Evolutionary conservation across 2,329 filamentous ascomycete species (phyloP), one percentile per base, ranked within the genome.

Genomic region (Reticulascus tulasneorum): DNA sequence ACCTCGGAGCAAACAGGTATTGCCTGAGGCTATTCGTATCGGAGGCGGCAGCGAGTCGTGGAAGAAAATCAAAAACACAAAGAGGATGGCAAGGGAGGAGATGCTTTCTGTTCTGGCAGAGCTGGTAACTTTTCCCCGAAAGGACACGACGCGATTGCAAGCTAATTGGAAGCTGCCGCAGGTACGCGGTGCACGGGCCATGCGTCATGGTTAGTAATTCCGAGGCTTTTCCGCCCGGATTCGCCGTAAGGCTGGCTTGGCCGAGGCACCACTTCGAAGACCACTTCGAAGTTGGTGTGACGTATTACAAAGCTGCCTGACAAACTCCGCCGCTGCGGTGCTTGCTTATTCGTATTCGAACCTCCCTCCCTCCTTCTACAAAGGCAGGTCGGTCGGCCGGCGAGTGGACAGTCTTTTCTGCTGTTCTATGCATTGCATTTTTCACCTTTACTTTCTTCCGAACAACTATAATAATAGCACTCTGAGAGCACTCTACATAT

Each of bases 291-390:
- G 23, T 27, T 12, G 15, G 29, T n/a, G 37, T 56, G 56, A 56
- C 55, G 59, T 55, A 65, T 65, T 64, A 65, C 62, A 62, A 65
- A 65, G 62, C 62, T 60, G 46, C 47, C 41, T 55, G 42, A 56
- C 55, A 56, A 30, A 38, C 47, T 40, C 40, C 28, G 42, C 18
- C 28, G 30, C n/a, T 9, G 18, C n/a, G 15, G 6, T 42, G 40
- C 40, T 9, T 37, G 25, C 25, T 21, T 29, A 27, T 40, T 42
- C 40, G 23, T 36, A 13, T 29, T 15, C 23, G 11, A n/a, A 15
- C 15, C 15, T 29, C 23, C 19, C 24, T 12, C 13, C 17, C 8
- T 18, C 34, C 23, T 28, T 29, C 40, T 42, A 40, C 33, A 40
- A 23, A 9, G 12, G n/a, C 18, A 9, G 10, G 10, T n/a, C n/a